Base-by-base conservation (phyloP, 1,284 basidiomycete species). In the Mycena sp. region DNA sequence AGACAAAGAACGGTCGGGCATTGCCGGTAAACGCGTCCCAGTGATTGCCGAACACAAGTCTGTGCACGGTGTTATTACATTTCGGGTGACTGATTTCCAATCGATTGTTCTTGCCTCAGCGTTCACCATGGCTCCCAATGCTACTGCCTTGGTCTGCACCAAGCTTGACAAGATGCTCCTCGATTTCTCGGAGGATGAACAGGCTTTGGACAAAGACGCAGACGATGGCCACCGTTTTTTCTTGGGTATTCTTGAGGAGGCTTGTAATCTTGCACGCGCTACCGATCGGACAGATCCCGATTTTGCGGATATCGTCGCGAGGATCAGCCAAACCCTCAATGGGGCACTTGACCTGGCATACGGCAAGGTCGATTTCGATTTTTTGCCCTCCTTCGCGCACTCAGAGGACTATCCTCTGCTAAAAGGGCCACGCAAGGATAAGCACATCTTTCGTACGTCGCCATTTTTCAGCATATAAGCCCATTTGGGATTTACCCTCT, bases 311-410 rank as follows among this genome's bases (percentile, higher is more conserved):
- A 35, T 44, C 14, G 28, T 54, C n/a, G 52, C 32, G 12, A 21
- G 41, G 6, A 26, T 54, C 7, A 54, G 35, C 28, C 19, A 23
- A 6, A 54, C 52, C 4, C 4, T 54, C 7, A 44, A 54, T 19
- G 16, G 23, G 14, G 52, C 28, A 26, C 29, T 53, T 4, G 16
- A 23, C 3, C 21, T 53, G 26, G 51, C 9, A 30, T 53, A 43
- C 14, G 26, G 41, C 30, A 17, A 29, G 7, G 4, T 5, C 37
- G 5, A 9, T 32, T 35, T 54, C 23, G 50, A 41, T 25, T 52
- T 9, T 19, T 17, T 52, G 25, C 52, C 52, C n/a, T 54, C 52
- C 6, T 54, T 54, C 25, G 52, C 52, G 14, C 52, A 54, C 44
- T 44, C 52, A 7, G 14, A 35, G 4, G 52, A 30, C 37, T 25